Percentiles rank a stretch among this genome's conserved stretches.
Evolutionary conservation across 495 filamentous ascomycete species (phyloP).

Genomic region (Amphirosellinia nigrospora): DNA sequence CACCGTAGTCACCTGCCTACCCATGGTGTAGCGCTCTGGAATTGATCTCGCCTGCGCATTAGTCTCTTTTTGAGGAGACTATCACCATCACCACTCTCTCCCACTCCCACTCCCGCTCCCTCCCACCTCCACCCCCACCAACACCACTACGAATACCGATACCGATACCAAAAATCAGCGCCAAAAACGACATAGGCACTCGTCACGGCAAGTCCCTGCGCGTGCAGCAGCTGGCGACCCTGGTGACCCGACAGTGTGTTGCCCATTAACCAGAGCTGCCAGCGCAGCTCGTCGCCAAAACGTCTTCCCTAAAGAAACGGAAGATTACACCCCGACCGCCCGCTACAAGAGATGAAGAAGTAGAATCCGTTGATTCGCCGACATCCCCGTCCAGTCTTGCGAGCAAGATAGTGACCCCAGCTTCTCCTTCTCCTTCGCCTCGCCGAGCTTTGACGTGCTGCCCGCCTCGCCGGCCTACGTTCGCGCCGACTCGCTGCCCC

Average conservation of each 20-base stretch:
- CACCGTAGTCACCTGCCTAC: neutral
- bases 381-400: conserved; percentile 56
- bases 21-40: neutral
- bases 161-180: neutral
- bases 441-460: conserved; percentile 43
- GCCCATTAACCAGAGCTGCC: conserved; percentile 50
- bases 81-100: conserved; percentile 1
- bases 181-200: neutral
- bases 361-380: conserved; percentile 41
- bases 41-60: neutral
- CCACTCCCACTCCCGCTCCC: too few relatives aligned
- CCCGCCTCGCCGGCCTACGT: conserved; percentile 61
- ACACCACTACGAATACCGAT: too few relatives aligned
- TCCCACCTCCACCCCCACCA: conserved; percentile 9
- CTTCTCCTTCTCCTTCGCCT: conserved; percentile 51
- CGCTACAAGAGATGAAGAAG: conserved; percentile 41
- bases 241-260: conserved; percentile 20
- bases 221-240: conserved; percentile 8
- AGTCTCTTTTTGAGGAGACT: conserved; percentile 1
- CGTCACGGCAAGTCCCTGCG: neutral
- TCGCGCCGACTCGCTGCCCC: conserved; percentile 63
- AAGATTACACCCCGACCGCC: conserved; percentile 69
- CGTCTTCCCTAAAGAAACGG: conserved; percentile 91
- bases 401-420: conserved; percentile 49
- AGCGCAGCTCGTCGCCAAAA: conserved; percentile 79